A percentile compares a stretch with the other conserved stretches of the same genome.
phyloP scores from a whole-genome alignment of 192 early-diverging fungal genomes.

The Entomortierella beljakovae region DNA sequence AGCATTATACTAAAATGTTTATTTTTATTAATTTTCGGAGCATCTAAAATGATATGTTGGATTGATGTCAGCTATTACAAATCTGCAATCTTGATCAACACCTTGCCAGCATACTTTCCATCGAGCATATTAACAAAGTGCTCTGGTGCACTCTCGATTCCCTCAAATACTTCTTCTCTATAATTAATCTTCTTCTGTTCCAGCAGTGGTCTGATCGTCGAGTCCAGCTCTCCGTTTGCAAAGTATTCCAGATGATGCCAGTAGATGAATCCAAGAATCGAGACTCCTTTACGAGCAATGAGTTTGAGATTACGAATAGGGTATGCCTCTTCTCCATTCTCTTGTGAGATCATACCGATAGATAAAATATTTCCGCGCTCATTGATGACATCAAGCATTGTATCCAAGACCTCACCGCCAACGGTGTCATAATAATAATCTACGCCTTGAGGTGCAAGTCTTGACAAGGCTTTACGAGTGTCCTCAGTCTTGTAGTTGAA shows the following conservation, averaged over 20 bases:
- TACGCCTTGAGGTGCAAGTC: constrained; percentile 80
- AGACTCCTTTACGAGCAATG: constrained; percentile 64
- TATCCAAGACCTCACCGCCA: constrained; percentile 82
- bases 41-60: not conserved
- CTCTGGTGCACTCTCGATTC: constrained; percentile 55
- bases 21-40: not conserved
- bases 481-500: constrained; percentile 91
- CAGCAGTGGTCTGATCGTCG: constrained; percentile 32
- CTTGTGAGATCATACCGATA: constrained; percentile 82
- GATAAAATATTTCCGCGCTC: constrained; percentile 68
- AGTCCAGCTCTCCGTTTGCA: constrained; percentile 58
- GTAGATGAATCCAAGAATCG: constrained; percentile 73
- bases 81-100: constrained; percentile 64
- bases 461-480: constrained; percentile 51
- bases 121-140: constrained; percentile 71
- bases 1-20: not conserved
- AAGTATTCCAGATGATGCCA: constrained; percentile 46
- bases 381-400: constrained; percentile 74
- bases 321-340: constrained; percentile 68
- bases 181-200: constrained; percentile 35
- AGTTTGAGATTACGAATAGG: constrained; percentile 67
- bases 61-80: constrained; percentile 16
- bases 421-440: constrained; percentile 89
- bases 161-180: constrained; percentile 41
- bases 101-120: constrained; percentile 78